Percentiles rank a stretch among this genome's conserved stretches.
Evolutionary conservation across 2,329 filamentous ascomycete genomes (phyloP).

Genomic region (Metarhizium guizhouense): DNA sequence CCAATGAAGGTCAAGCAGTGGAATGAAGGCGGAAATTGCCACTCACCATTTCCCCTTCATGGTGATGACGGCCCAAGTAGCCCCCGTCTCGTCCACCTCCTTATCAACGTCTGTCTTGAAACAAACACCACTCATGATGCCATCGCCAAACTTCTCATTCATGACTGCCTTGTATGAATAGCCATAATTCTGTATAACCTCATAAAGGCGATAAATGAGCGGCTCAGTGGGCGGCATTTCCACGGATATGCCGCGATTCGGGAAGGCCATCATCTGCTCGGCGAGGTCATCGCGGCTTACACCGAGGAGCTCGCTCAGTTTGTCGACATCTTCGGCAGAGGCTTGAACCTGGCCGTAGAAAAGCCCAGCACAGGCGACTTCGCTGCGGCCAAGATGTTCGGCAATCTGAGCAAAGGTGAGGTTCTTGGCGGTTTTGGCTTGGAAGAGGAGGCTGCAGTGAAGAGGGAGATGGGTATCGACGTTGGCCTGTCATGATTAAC

Average conservation of each 20-base stretch:
- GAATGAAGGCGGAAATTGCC: not conserved
- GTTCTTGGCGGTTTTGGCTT: conserved; percentile 66
- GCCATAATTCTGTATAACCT: conserved; percentile 94
- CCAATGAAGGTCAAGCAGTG: not conserved
- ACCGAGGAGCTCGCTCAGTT: conserved; percentile 56
- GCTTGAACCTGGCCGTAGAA: conserved; percentile 85
- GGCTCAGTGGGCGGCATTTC: conserved; percentile 29
- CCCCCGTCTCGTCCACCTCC: conserved; percentile 77
- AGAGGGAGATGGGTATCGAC: conserved; percentile 62
- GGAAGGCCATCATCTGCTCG: conserved; percentile 60
- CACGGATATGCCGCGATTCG: conserved; percentile 64
- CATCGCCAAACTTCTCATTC: conserved; percentile 91
- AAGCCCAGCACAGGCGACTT: conserved; percentile 77
- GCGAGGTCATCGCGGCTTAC: conserved; percentile 49
- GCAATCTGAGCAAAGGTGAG: conserved; percentile 76
- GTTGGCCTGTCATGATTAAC: conserved; percentile 39
- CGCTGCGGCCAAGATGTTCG: conserved; percentile 62
- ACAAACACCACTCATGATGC: conserved; percentile 93
- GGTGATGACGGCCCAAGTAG: conserved; percentile 77
- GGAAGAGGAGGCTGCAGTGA: conserved; percentile 55
- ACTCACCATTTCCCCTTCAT: conserved; percentile 74
- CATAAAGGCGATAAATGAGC: conserved; percentile 77
- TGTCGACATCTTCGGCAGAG: conserved; percentile 55
- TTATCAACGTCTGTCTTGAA: conserved; percentile 90
- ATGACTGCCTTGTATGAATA: conserved; percentile 92